Conservation (phyloP, 345 rosid genomes). For the Populus tremula region DNA sequence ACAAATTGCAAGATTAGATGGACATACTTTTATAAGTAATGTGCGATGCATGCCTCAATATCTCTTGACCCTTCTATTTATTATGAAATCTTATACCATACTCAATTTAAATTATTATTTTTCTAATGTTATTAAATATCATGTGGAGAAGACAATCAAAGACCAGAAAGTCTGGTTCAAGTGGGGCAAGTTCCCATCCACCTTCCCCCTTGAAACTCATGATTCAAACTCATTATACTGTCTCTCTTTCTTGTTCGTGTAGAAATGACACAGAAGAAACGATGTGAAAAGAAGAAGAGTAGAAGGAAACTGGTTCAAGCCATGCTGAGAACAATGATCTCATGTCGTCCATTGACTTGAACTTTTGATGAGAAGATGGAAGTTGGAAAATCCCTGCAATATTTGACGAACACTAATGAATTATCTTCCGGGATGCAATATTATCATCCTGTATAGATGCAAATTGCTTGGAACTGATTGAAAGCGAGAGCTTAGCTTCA, state of each 20-base stretch:
- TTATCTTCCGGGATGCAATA: background rate
- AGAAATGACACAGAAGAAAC: background rate
- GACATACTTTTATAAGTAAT: too few relatives aligned
- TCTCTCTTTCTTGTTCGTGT: background rate
- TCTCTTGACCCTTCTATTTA: too few relatives aligned
- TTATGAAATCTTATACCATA: background rate
- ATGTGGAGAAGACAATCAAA: background rate
- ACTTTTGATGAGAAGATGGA: background rate
- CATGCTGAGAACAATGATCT: background rate
- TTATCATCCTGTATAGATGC: background rate
- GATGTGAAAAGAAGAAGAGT: background rate
- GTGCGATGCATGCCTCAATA: background rate
- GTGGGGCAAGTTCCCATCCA: background rate
- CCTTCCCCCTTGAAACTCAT: background rate
- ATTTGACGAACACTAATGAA: background rate
- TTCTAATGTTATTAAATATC: too few relatives aligned
- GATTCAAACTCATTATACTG: background rate
- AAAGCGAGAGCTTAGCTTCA: too few relatives aligned
- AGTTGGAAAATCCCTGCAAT: background rate
- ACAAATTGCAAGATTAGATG: background rate
- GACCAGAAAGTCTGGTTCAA: background rate
- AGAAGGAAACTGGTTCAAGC: background rate
- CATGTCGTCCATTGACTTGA: background rate
- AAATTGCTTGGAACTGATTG: background rate
- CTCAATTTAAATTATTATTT: background rate